Base-by-base conservation (phyloP, 352 stramenopile genomes). In the Phytophthora podocarpi region DNA sequence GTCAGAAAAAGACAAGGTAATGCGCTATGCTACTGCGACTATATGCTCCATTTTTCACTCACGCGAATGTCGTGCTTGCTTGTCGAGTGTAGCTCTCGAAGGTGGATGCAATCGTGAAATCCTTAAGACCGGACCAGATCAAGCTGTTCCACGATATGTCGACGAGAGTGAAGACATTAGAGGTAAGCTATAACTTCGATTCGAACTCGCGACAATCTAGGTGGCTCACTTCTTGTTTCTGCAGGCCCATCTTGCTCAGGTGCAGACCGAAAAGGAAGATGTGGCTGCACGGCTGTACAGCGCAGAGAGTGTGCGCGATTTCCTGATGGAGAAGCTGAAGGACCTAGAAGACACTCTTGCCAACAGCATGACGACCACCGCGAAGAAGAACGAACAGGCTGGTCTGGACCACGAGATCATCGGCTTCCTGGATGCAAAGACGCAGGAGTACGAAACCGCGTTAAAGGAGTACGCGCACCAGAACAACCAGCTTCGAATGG, bases 61-160 rank as follows among this genome's bases (percentile, higher is more conserved):
- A 42, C 12, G 5, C 9, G 41, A 26, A 51, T 32, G 18, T 4
- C 10, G 12, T 53, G 24, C 21, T 32, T 32, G 10, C 9, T 40
- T 26, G 15, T 54, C 15, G 12, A 32, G 28, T 51, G 34, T 63
- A 94, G 66, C 71, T 83, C n/a, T 85, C 79, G 1, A 90, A 90
- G 49, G 78, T 84, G 2, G 83, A 92, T 32, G 70, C 78, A 51
- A 91, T 95, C 31, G 80, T 93, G 10, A 89, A 91, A 55, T 85
- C 81, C 23, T 62, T 95, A 6, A 95, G 89, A 47, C 86, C 87
- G 28, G 79, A 91, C 32, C 83, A 92, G 53, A 90, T 95, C 54
- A 95, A 95, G 61, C 60, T 91, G 7, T 93, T 93, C 40, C 85
- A 90, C 32, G 85, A 95, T 20, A 86, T 95, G 80, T 91, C 82